Percentiles rank a stretch among this genome's conserved stretches.
phyloP scores from a whole-genome alignment of 1,284 basidiomycete species.

The Somion occarium region DNA sequence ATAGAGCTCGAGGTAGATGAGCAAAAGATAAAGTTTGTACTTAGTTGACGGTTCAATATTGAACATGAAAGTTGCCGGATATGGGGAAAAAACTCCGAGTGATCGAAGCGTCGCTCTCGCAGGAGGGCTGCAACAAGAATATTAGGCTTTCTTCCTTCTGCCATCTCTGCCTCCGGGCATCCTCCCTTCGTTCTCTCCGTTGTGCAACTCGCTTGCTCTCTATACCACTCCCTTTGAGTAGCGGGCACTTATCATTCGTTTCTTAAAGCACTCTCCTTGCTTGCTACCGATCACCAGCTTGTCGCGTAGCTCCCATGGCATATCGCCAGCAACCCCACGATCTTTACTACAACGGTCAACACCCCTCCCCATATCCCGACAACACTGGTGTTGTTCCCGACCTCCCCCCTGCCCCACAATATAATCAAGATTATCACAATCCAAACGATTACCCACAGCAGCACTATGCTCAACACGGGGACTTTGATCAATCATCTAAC shows the following conservation, averaged over 20 bases:
- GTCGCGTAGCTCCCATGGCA: constrained; percentile 13
- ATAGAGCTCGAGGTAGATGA: no score
- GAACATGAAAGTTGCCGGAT: neutral
- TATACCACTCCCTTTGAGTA: neutral
- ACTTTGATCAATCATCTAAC: constrained; percentile 36
- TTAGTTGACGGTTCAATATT: no score
- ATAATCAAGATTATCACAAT: constrained; percentile 10
- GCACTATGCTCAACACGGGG: constrained; percentile 18
- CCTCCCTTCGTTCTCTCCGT: neutral
- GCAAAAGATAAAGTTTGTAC: no score
- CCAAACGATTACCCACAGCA: constrained; percentile 16
- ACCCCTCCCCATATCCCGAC: no score
- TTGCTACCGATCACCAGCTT: neutral
- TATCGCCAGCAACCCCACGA: constrained; percentile 16
- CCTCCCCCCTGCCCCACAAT: constrained; percentile 14
- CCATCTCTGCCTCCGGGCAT: neutral
- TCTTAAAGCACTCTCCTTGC: neutral
- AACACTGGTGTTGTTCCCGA: constrained; percentile 11
- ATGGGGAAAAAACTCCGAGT: neutral
- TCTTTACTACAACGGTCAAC: constrained; percentile 14
- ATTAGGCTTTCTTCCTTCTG: neutral
- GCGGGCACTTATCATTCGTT: neutral
- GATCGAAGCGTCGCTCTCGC: neutral
- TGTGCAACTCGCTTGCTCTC: neutral
- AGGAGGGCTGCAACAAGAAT: neutral